These are phyloP conservation scores for Globisporangium lucens DNA, from an alignment of 352 stramenopile species.

Conservation along the genomic window DNA sequence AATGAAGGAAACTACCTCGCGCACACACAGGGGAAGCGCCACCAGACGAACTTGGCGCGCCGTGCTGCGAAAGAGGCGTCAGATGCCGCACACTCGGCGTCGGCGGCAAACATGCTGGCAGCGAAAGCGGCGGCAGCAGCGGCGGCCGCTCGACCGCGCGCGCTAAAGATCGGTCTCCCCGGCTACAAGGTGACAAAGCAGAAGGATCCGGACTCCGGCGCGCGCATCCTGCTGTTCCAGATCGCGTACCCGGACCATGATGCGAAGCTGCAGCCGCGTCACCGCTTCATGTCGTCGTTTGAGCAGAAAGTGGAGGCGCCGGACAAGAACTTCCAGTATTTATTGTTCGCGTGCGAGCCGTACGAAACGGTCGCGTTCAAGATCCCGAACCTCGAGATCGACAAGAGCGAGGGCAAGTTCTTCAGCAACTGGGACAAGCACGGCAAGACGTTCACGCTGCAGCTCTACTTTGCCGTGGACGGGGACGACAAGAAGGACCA, in stretches of 20 bases:
- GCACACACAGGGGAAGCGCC: slow-evolving; percentile 98
- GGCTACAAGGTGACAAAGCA: slow-evolving; percentile 98
- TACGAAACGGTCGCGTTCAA: slow-evolving; percentile 99
- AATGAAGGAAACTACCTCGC: slow-evolving; percentile 99
- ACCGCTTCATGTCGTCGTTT: slow-evolving; percentile 99
- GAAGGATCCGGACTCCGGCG: slow-evolving; percentile 75
- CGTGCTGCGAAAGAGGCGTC: slow-evolving; percentile 85
- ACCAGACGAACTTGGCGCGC: slow-evolving; percentile 96
- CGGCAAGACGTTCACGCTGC: slow-evolving; percentile 95
- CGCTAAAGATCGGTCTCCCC: slow-evolving; percentile 95
- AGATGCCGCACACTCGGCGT: slow-evolving; percentile 48
- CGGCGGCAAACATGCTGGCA: slow-evolving; percentile 40
- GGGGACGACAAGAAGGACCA: slow-evolving; percentile 23
- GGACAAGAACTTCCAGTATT: slow-evolving; percentile 95
- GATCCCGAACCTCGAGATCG: slow-evolving; percentile 95
- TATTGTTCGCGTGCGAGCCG: slow-evolving; percentile 98
- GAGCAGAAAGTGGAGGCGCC: slow-evolving; percentile 98
- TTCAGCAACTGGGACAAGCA: slow-evolving; percentile 98
- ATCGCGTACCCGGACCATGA: slow-evolving; percentile 97
- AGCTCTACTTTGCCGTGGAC: slow-evolving; percentile 59
- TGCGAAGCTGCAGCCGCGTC: slow-evolving; percentile 90
- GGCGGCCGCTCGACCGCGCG: slow-evolving; percentile 51
- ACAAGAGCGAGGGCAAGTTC: slow-evolving; percentile 94
- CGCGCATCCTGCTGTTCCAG: slow-evolving; percentile 91
- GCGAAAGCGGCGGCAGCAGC: slow-evolving; percentile 37